Base-by-base conservation (phyloP, 176 grass and related monocot genomes). In the Elaeis guineensis region DNA sequence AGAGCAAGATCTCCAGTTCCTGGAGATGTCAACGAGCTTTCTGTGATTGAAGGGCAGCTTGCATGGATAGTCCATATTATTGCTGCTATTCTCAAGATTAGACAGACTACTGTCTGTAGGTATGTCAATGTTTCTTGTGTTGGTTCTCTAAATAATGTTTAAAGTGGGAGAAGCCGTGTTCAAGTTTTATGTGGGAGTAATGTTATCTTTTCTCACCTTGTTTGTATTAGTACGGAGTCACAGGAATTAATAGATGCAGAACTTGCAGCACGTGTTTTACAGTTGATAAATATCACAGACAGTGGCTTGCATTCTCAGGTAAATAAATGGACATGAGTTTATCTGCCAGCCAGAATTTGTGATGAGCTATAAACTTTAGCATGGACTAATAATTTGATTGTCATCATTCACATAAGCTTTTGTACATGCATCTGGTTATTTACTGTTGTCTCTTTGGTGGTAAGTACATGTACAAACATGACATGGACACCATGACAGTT, bases 21-120 rank as follows among this genome's bases (percentile, higher is more conserved):
- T 73, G 82, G 94, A 74, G 88, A 98, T 69, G 61, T 64, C 52
- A 70, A 75, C 72, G 79, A 98, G 58, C 77, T 98, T 50, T 78
- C 79, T 62, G 79, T 92, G 48, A 93, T 98, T 78, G 94, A 98
- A 89, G 94, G 88, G n/a, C 94, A 89, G 63, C 83, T 98, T 76
- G 69, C 94, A 78, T 98, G 94, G 94, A 81, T 98, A 48, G 82
- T 98, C 72, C 85, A 98, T 81, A 89, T 98, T 58, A 86, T 98
- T 79, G 88, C 85, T 74, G 84, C 94, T 65, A 86, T 98, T 85
- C 69, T 98, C 26, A 98, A 98, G 75, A 73, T 83, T 69, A 89
- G 85, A 69, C 94, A 93, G 67, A 80, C 79, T 52, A 56, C 79
- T 69, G 78, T 88, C 73, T 85, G 77, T 63, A 86, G 87, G 94